These are phyloP conservation scores for Phytophthora pinifolia DNA, from an alignment of 352 stramenopile genomes.

Conservation along the genomic window DNA sequence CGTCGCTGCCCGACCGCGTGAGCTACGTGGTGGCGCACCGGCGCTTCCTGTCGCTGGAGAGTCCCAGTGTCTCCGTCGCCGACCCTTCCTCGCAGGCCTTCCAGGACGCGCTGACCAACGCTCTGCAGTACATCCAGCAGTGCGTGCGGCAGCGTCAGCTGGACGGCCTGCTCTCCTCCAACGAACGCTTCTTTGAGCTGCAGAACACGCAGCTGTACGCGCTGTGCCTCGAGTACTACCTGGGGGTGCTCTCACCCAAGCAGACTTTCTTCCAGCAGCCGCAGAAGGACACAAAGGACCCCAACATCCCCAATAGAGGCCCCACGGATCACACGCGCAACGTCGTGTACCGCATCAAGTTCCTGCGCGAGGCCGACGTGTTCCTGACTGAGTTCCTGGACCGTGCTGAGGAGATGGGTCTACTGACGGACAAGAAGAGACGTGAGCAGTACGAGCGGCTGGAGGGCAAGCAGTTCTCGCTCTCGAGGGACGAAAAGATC, in stretches of 20 bases:
- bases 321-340: conserved; percentile 59
- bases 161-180: conserved; percentile 66
- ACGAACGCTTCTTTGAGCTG: conserved; percentile 82
- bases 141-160: conserved; percentile 58
- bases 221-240: conserved; percentile 80
- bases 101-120: conserved; percentile 22
- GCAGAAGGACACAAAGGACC: not conserved
- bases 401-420: conserved; percentile 54
- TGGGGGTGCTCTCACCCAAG: conserved; percentile 77
- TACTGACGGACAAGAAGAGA: conserved; percentile 70
- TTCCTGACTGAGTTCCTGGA: conserved; percentile 82
- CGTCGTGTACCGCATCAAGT: conserved; percentile 60
- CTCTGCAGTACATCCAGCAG: conserved; percentile 30
- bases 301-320: not conserved
- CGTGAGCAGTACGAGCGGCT: conserved; percentile 78
- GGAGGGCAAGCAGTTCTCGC: conserved; percentile 61
- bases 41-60: conserved; percentile 30
- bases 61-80: conserved; percentile 13
- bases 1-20: conserved; percentile 21
- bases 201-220: conserved; percentile 81
- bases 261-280: conserved; percentile 64
- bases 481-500: conserved; percentile 80
- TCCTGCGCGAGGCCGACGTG: conserved; percentile 70
- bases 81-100: conserved; percentile 28
- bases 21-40: conserved; percentile 34